Conservation (phyloP, 1,284 basidiomycete genomes). For the Ustilago hordei region DNA sequence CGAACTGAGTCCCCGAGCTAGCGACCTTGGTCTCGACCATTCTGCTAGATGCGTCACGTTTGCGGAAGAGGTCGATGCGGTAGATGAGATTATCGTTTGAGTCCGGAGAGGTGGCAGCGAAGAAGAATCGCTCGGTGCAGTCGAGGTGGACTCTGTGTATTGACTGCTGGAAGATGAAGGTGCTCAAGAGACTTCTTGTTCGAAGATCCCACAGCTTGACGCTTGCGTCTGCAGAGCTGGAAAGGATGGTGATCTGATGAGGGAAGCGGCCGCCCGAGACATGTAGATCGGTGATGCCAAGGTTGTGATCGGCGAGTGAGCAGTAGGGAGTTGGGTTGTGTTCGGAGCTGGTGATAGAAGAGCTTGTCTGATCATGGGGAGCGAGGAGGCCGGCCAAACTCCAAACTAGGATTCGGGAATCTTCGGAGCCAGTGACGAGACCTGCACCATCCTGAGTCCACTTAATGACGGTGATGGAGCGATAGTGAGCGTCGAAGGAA, state of each 20-base stretch:
- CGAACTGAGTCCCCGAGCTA: slow-evolving; percentile 25
- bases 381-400: slow-evolving; percentile 80
- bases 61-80: slow-evolving; percentile 82
- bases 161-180: slow-evolving; percentile 81
- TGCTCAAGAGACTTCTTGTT: slow-evolving; percentile 81
- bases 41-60: slow-evolving; percentile 51
- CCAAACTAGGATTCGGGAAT: slow-evolving; percentile 89
- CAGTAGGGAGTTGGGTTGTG: slow-evolving; percentile 78
- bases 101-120: slow-evolving; percentile 74
- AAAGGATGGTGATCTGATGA: slow-evolving; percentile 78
- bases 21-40: slow-evolving; percentile 30
- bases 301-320: slow-evolving; percentile 87
- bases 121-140: slow-evolving; percentile 84
- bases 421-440: slow-evolving; percentile 87
- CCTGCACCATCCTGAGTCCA: slow-evolving; percentile 85
- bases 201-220: slow-evolving; percentile 92
- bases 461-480: slow-evolving; percentile 81
- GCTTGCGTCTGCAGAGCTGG: slow-evolving; percentile 87
- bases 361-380: slow-evolving; percentile 56
- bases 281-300: slow-evolving; percentile 84
- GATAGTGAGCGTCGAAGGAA: slow-evolving; percentile 95
- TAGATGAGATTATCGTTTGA: slow-evolving; percentile 76
- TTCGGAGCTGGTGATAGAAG: slow-evolving; percentile 49
- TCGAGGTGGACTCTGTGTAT: slow-evolving; percentile 82
- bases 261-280: slow-evolving; percentile 85